A percentile compares a stretch with the other conserved stretches of the same genome.
Evolutionary conservation across 2,329 filamentous ascomycete genomes (phyloP).

Genomic region (Trematosphaeria pertusa): DNA sequence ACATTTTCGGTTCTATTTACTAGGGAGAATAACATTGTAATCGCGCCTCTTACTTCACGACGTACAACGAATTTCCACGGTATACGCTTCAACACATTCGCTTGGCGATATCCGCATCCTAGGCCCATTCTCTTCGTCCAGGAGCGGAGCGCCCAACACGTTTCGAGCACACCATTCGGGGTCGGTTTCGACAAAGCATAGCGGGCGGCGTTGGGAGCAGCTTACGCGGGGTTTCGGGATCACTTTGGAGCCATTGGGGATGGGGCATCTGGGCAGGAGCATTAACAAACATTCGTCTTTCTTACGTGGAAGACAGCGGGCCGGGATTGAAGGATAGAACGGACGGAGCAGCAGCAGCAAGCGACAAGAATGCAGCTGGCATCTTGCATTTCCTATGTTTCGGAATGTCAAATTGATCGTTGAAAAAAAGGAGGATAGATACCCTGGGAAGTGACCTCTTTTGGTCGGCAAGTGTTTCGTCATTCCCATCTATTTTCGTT

Average conservation of each 20-base stretch:
- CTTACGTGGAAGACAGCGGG: slow-evolving; percentile 6
- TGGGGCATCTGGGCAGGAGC: slow-evolving; percentile 20
- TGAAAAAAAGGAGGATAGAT: slow-evolving; percentile 29
- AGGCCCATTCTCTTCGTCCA: slow-evolving; percentile 14
- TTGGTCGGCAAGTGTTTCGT: not conserved
- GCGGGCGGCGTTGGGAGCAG: slow-evolving; percentile 34
- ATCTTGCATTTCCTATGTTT: slow-evolving; percentile 18
- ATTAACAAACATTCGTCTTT: slow-evolving; percentile 17
- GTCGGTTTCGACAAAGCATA: slow-evolving; percentile 31
- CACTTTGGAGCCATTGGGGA: slow-evolving; percentile 16
- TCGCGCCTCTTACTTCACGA: slow-evolving; percentile 39
- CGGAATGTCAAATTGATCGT: slow-evolving; percentile 13
- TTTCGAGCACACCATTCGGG: slow-evolving; percentile 10
- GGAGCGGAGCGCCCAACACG: slow-evolving; percentile 6
- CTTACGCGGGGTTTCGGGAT: slow-evolving; percentile 22
- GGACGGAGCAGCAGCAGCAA: slow-evolving; percentile 16
- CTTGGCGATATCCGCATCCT: slow-evolving; percentile 14
- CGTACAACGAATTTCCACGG: slow-evolving; percentile 38
- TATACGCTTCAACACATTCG: slow-evolving; percentile 36
- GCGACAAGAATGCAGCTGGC: slow-evolving; percentile 16
- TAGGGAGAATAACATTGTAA: slow-evolving; percentile 35
- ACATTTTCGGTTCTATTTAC: slow-evolving; percentile 22
- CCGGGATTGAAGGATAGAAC: slow-evolving; percentile 3
- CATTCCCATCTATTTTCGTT: slow-evolving; percentile 1
- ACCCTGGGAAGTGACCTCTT: slow-evolving; percentile 22